Evolutionary conservation across 2,329 filamentous ascomycete species (phyloP).

Genomic region (Nigrograna mackinnonii): DNA sequence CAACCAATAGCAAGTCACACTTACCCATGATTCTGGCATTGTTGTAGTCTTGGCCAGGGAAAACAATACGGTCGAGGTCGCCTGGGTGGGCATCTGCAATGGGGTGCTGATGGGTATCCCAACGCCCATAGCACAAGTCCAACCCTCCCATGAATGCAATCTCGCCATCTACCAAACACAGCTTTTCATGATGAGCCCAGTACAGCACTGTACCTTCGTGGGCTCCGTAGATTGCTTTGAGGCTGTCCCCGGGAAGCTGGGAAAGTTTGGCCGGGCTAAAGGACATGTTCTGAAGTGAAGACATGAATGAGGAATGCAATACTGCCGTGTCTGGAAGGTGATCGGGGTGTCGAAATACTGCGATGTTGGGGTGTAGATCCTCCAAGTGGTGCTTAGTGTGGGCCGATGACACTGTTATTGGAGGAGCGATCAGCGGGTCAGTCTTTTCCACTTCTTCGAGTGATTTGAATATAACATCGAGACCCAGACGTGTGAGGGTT

Average conservation of each 20-base stretch:
- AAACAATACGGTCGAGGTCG: slow-evolving; percentile 75
- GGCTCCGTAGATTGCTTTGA: slow-evolving; percentile 81
- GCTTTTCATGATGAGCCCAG: slow-evolving; percentile 94
- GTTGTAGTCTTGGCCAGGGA: slow-evolving; percentile 92
- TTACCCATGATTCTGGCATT: slow-evolving; percentile 79
- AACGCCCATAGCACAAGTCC: slow-evolving; percentile 84
- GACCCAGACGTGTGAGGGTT: slow-evolving; percentile 43
- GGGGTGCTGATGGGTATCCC: slow-evolving; percentile 83
- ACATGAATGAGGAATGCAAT: slow-evolving; percentile 61
- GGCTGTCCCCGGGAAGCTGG: slow-evolving; percentile 70
- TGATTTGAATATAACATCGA: slow-evolving; percentile 49
- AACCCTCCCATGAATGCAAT: slow-evolving; percentile 90
- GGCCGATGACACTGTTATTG: slow-evolving; percentile 60
- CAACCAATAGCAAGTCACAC: too few relatives aligned
- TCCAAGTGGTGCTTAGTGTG: slow-evolving; percentile 84
- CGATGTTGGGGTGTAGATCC: slow-evolving; percentile 78
- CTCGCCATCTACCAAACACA: slow-evolving; percentile 78
- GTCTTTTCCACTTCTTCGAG: slow-evolving; percentile 50
- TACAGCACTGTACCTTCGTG: slow-evolving; percentile 81
- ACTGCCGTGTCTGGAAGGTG: slow-evolving; percentile 76
- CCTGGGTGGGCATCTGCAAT: slow-evolving; percentile 83
- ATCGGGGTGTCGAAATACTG: slow-evolving; percentile 88
- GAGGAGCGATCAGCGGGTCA: slow-evolving; percentile 48
- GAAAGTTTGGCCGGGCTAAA: slow-evolving; percentile 59
- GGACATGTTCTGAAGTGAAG: slow-evolving; percentile 59